These are phyloP conservation scores for Pichia deserticola DNA, from an alignment of 805 yeast genomes.

Conservation along the genomic window DNA sequence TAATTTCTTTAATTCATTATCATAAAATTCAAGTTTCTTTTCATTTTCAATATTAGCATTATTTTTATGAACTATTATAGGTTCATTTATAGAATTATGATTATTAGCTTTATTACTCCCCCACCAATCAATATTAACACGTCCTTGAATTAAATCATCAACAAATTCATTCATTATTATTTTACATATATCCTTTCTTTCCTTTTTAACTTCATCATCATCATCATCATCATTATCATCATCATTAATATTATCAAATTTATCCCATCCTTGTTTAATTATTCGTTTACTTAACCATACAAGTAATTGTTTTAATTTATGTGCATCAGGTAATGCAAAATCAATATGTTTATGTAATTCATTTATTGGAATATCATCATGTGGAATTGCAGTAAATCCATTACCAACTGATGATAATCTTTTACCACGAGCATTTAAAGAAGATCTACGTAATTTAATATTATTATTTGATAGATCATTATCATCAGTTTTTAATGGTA, in stretches of 20 bases:
- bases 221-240: not conserved
- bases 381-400: constrained; percentile 63
- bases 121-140: constrained; percentile 66
- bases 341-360: constrained; percentile 61
- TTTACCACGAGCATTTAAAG: constrained; percentile 57
- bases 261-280: constrained; percentile 17
- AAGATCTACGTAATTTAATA: constrained; percentile 33
- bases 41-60: constrained; percentile 49
- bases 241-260: constrained; percentile 12
- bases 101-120: constrained; percentile 27
- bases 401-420: constrained; percentile 69
- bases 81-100: constrained; percentile 10
- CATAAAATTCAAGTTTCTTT: constrained; percentile 40
- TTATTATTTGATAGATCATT: not conserved
- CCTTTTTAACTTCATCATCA: constrained; percentile 9
- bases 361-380: constrained; percentile 44
- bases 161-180: constrained; percentile 57
- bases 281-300: constrained; percentile 60
- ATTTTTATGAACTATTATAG: constrained; percentile 43
- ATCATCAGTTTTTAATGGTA: constrained; percentile 9
- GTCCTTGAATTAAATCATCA: constrained; percentile 51
- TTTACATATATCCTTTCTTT: not conserved
- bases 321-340: constrained; percentile 58
- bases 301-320: constrained; percentile 60
- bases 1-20: constrained; percentile 36